Base-by-base conservation (phyloP, 1,284 basidiomycete genomes). In the Schizophyllum commune region DNA sequence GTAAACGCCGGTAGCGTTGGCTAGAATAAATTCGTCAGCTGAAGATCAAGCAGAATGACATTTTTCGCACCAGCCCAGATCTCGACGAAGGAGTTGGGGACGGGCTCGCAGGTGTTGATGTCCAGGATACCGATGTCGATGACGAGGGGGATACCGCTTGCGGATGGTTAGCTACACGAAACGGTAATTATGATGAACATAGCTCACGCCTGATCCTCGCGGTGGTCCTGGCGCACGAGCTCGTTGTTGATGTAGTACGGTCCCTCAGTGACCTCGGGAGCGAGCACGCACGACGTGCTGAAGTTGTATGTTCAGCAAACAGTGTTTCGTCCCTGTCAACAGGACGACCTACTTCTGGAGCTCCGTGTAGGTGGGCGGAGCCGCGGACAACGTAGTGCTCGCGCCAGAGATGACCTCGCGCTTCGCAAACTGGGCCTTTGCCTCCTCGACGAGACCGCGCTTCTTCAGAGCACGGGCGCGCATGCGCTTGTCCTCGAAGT, bases 101-200 rank as follows among this genome's bases (percentile, higher is more conserved):
- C 70, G 17, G 84, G 82, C 63, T 81, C 69, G 71, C 84, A 86
- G 2, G 82, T 84, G 58, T 79, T 75, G 52, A 81, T 77, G 67
- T 86, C 83, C 64, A 86, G 80, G 58, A 84, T 74, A 56, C 81
- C 82, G 56, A 84, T 74, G 66, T 85, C 81, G 68, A 84, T 77
- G 55, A 76, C 69, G 66, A 85, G 74, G 33, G 74, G 70, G 6
- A 84, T 69, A 58, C 83, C 83, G 17, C 79, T 76, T 32, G 9
- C 8, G 9, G 58, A 55, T 19, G 11, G n/a, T n/a, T n/a, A n/a
- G n/a, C n/a, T n/a, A n/a, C n/a, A n/a, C n/a, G n/a, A n/a, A n/a
- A n/a, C n/a, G n/a, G n/a, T n/a, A n/a, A n/a, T n/a, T n/a, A n/a
- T n/a, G n/a, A n/a, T n/a, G n/a, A n/a, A n/a, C n/a, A n/a, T n/a